phyloP scores from a whole-genome alignment of 768 basidiomycete species.

The Paxillus rubicundulus region DNA sequence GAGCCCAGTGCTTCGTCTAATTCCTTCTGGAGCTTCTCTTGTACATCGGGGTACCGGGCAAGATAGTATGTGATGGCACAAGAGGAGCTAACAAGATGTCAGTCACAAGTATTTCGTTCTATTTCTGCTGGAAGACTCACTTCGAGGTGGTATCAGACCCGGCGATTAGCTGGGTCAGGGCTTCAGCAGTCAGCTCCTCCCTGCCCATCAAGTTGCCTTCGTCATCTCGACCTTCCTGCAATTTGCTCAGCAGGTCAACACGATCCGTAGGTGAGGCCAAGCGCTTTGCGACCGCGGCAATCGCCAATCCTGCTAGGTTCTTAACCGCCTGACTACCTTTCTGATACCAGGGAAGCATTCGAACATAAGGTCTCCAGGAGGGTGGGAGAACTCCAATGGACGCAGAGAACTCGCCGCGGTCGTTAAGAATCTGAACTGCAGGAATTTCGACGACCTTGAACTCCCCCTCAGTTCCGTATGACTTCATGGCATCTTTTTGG shows the following conservation, averaged over 20 bases:
- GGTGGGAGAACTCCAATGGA: slow-evolving; percentile 77
- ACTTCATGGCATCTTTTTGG: slow-evolving; percentile 52
- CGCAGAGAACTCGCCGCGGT: slow-evolving; percentile 83
- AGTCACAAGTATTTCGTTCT: not conserved
- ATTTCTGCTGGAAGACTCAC: slow-evolving; percentile 38
- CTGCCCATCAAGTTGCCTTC: slow-evolving; percentile 76
- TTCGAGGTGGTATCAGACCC: slow-evolving; percentile 94
- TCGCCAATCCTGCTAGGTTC: slow-evolving; percentile 74
- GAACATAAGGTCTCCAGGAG: slow-evolving; percentile 64
- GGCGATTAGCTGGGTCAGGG: slow-evolving; percentile 80
- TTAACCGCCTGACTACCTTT: slow-evolving; percentile 64
- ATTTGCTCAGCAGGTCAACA: slow-evolving; percentile 76
- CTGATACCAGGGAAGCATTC: slow-evolving; percentile 73
- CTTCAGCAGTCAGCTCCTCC: slow-evolving; percentile 86
- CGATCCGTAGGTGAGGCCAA: slow-evolving; percentile 68
- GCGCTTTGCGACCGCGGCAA: slow-evolving; percentile 77
- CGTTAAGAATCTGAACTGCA: slow-evolving; percentile 83
- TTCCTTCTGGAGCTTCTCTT: slow-evolving; percentile 73
- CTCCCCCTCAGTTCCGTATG: slow-evolving; percentile 47
- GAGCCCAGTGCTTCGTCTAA: slow-evolving; percentile 58
- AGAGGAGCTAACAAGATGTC: slow-evolving; percentile 58
- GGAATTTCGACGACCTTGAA: slow-evolving; percentile 61
- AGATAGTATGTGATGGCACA: slow-evolving; percentile 88
- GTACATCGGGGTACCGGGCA: slow-evolving; percentile 60
- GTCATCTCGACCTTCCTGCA: slow-evolving; percentile 75